Conservation (phyloP, 257 asterid species). For the Prunella vulgaris region DNA sequence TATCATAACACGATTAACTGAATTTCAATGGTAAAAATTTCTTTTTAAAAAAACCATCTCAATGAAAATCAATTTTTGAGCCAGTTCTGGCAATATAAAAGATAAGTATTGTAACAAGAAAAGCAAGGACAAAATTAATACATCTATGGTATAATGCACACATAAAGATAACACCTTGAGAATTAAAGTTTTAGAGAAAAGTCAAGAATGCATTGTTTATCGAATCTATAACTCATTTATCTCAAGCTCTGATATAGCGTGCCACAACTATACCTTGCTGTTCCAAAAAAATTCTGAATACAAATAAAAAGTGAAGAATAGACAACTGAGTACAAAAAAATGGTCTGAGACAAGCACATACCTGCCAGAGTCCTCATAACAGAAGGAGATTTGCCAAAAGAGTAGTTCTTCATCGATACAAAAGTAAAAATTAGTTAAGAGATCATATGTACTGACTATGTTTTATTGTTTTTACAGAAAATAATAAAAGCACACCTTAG, state of each 20-base stretch:
- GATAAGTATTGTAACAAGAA: neutral
- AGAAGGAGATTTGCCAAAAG: conserved; percentile 92
- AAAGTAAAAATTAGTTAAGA: conserved; percentile 30
- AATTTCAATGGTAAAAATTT: neutral
- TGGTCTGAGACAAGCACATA: conserved; percentile 32
- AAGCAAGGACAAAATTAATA: neutral
- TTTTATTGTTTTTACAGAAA: conserved; percentile 20
- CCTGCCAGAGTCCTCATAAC: conserved; percentile 95
- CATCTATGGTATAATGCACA: neutral
- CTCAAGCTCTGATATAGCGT: conserved; percentile 4
- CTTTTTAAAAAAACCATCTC: neutral
- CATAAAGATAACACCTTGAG: neutral
- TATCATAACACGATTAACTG: conserved; percentile 3
- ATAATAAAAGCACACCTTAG: conserved; percentile 54
- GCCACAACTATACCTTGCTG: conserved; percentile 1
- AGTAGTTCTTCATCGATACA: conserved; percentile 69
- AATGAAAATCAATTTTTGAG: neutral
- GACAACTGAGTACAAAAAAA: neutral
- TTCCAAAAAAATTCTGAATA: neutral
- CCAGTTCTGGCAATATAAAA: conserved; percentile 4
- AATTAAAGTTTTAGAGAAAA: neutral
- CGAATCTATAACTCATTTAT: neutral
- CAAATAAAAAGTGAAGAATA: neutral
- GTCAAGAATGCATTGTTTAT: neutral
- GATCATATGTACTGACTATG: neutral